Conservation (phyloP, 768 basidiomycete species). For the Auricularia sp. region DNA sequence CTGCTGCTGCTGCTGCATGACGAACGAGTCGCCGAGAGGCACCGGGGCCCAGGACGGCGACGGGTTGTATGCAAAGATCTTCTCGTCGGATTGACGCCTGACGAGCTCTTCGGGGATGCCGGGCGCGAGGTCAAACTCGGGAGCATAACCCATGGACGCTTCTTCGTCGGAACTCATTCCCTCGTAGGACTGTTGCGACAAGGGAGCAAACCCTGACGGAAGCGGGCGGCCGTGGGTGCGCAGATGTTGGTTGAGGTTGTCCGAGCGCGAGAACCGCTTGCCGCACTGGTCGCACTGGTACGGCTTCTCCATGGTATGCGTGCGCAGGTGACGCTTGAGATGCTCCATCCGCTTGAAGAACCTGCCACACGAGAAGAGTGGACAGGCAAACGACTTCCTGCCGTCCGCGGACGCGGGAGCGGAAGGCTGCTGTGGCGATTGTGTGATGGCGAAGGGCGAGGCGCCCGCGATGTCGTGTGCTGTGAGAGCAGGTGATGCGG, state of each 20-base stretch:
- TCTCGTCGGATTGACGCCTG: background rate
- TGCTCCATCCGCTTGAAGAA: slow-evolving; percentile 91
- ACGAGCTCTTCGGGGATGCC: background rate
- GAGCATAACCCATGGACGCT: background rate
- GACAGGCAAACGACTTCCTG: slow-evolving; percentile 57
- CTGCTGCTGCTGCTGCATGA: background rate
- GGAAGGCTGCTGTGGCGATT: slow-evolving; percentile 11
- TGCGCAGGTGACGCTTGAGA: slow-evolving; percentile 75
- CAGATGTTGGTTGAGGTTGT: slow-evolving; percentile 80
- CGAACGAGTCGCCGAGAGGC: background rate
- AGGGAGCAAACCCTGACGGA: background rate
- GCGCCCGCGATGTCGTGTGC: slow-evolving; percentile 1
- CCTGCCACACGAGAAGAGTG: slow-evolving; percentile 71
- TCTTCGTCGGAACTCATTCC: background rate
- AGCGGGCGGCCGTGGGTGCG: slow-evolving; percentile 56
- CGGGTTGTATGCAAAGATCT: background rate
- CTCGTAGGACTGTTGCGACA: background rate
- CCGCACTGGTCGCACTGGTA: slow-evolving; percentile 64
- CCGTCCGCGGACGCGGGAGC: slow-evolving; percentile 8
- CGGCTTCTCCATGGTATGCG: slow-evolving; percentile 83
- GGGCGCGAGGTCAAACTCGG: background rate
- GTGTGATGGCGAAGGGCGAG: slow-evolving; percentile 8
- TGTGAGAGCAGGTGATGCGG: slow-evolving; percentile 1
- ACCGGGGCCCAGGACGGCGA: background rate
- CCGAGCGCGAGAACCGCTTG: slow-evolving; percentile 79